Base-by-base conservation (phyloP, 2,329 filamentous ascomycete genomes). In the Neocucurbitaria cava region DNA sequence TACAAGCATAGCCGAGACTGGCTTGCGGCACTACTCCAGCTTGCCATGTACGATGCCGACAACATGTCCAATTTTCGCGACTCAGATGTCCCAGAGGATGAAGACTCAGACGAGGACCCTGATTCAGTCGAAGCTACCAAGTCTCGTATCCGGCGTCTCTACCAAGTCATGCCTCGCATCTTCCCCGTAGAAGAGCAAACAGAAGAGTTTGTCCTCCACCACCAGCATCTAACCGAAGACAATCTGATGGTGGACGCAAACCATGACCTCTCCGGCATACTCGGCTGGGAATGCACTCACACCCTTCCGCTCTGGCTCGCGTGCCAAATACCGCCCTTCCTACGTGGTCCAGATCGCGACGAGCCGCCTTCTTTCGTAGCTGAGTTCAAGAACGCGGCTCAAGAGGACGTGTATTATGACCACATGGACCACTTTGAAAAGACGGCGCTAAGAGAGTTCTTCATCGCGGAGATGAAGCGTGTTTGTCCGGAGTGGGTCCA, bases 221-320 rank as follows among this genome's bases (percentile, higher is more conserved):
- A 58, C 20, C 36, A 40, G 17, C 49, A 61, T 28, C 54, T 56
- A 31, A 33, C 44, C 31, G 6, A 2, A 2, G 15, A 30, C 8
- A 61, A 61, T 36, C 59, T 64, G 17, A 47, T 66, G 36, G 36
- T 62, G 11, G 46, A 52, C 23, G 33, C 40, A 20, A n/a, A 50
- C 7, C 24, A 36, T 10, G 43, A 59, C 5, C 17, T 60, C 11
- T 28, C 52, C 5, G 56, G 51, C 3, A 48, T 65, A n/a, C 51
- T 65, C 21, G 56, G 62, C 44, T 62, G 58, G 55, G 58, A 63
- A 44, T 54, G 36, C 21, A 35, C 58, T 10, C 36, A 45, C 23
- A 56, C 54, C 2, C 18, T 45, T 5, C 56, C 56, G 0, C 54
- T 60, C 24, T 60, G 54, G 53, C 20, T 17, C 38, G 49, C 60